Evolutionary conservation across 2,329 filamentous ascomycete genomes (phyloP).

Genomic region (Colletotrichum brevisporum): DNA sequence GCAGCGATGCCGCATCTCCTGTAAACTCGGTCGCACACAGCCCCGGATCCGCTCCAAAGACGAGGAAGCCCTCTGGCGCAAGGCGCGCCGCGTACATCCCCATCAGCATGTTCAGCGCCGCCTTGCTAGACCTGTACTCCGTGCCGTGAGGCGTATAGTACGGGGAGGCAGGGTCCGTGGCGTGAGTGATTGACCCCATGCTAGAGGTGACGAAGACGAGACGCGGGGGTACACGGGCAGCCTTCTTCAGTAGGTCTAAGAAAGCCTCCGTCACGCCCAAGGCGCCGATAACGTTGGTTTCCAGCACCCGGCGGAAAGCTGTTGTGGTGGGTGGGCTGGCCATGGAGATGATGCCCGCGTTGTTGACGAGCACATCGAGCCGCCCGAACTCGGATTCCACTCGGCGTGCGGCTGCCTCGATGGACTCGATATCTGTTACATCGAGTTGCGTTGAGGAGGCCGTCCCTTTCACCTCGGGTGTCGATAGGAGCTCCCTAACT

Average conservation of each 20-base stretch:
- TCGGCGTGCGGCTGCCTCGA: slow-evolving; percentile 43
- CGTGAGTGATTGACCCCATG: slow-evolving; percentile 50
- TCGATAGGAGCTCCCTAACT: not conserved
- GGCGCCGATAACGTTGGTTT: slow-evolving; percentile 51
- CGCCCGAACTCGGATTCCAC: slow-evolving; percentile 45
- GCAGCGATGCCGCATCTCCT: slow-evolving; percentile 10
- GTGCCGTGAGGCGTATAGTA: slow-evolving; percentile 46
- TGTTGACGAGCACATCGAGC: slow-evolving; percentile 54
- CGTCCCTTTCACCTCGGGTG: slow-evolving; percentile 20
- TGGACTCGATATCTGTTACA: slow-evolving; percentile 46
- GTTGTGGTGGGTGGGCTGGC: slow-evolving; percentile 40
- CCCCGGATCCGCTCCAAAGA: slow-evolving; percentile 14
- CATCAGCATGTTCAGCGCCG: slow-evolving; percentile 58
- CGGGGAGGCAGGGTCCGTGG: slow-evolving; percentile 46
- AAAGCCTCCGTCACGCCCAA: slow-evolving; percentile 46
- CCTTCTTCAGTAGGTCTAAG: slow-evolving; percentile 47
- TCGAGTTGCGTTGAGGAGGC: slow-evolving; percentile 45
- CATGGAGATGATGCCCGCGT: slow-evolving; percentile 46
- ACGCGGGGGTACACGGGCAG: slow-evolving; percentile 49
- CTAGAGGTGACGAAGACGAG: slow-evolving; percentile 55
- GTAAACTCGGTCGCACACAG: slow-evolving; percentile 24
- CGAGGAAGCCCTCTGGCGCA: slow-evolving; percentile 19
- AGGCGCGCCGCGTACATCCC: slow-evolving; percentile 50
- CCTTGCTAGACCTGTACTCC: slow-evolving; percentile 55
- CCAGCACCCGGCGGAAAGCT: slow-evolving; percentile 5